A percentile compares a stretch with the other conserved stretches of the same genome.
These are phyloP conservation scores for Botryosphaeria dothidea DNA, from an alignment of 2,329 filamentous ascomycete species.

Conservation along the genomic window DNA sequence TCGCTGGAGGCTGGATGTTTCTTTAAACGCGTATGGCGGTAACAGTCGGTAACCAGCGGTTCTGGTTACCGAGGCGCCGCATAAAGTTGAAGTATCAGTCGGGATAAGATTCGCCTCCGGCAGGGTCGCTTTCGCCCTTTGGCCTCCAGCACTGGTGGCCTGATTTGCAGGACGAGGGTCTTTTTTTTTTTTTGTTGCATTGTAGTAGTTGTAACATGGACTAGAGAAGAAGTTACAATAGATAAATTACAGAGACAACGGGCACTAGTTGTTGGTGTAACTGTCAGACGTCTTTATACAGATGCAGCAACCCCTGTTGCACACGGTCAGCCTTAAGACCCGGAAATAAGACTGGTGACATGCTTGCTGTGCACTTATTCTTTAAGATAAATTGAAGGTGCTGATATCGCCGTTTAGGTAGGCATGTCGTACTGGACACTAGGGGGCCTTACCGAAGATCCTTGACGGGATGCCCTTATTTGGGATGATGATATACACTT, in stretches of 20 bases:
- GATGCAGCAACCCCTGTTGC: constrained; percentile 52
- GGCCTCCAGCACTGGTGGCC: too few species aligned
- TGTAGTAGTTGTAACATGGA: too few species aligned
- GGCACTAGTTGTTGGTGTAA: constrained; percentile 40
- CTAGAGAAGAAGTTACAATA: background rate
- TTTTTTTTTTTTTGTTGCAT: too few species aligned
- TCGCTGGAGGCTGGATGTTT: too few species aligned
- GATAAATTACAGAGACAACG: constrained; percentile 40
- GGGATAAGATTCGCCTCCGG: background rate
- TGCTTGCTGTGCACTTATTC: constrained; percentile 51
- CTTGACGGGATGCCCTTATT: constrained; percentile 56
- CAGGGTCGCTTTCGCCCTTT: background rate
- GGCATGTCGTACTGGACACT: too few species aligned
- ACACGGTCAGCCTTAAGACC: constrained; percentile 52
- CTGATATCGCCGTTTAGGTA: too few species aligned
- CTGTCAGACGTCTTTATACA: constrained; percentile 50
- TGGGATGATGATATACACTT: constrained; percentile 38
- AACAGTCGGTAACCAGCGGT: constrained; percentile 27
- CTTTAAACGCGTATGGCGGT: constrained; percentile 25
- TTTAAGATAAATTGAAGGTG: constrained; percentile 50
- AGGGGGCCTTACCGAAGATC: too few species aligned
- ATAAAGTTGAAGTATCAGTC: background rate
- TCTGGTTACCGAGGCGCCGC: background rate
- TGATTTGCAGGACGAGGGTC: too few species aligned
- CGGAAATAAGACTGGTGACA: constrained; percentile 51